Percentiles rank a stretch among this genome's conserved stretches.
phyloP scores from a whole-genome alignment of 768 basidiomycete genomes.

The Rhizopogon roseolus region DNA sequence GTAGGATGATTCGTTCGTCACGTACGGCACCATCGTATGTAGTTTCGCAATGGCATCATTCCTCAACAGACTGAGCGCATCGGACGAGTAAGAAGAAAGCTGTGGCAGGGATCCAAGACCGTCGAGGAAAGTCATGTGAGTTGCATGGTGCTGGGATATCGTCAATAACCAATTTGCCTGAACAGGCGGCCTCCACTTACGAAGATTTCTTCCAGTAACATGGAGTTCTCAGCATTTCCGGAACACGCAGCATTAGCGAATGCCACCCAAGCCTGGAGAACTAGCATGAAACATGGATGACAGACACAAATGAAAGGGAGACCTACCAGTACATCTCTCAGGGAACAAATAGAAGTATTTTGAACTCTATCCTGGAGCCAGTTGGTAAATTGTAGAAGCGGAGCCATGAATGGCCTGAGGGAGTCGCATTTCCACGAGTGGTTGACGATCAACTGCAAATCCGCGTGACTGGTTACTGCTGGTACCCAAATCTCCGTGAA shows the following conservation, averaged over 20 bases:
- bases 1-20: conserved; percentile 16
- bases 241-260: conserved; percentile 68
- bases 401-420: conserved; percentile 51
- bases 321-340: conserved; percentile 86
- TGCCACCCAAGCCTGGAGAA: conserved; percentile 78
- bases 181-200: conserved; percentile 38
- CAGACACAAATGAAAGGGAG: neutral
- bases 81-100: conserved; percentile 55
- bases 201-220: conserved; percentile 48
- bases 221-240: conserved; percentile 26
- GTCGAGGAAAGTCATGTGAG: conserved; percentile 89
- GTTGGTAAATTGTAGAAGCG: conserved; percentile 70
- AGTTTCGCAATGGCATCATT: conserved; percentile 52
- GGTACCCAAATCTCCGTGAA: conserved; percentile 99
- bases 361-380: conserved; percentile 69
- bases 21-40: conserved; percentile 48
- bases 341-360: conserved; percentile 61
- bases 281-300: neutral
- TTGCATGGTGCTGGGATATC: conserved; percentile 74
- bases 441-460: conserved; percentile 74
- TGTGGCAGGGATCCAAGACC: conserved; percentile 80
- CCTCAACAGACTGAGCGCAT: conserved; percentile 58
- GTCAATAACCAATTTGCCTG: conserved; percentile 8
- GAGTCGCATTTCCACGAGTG: conserved; percentile 58
- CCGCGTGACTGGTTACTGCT: conserved; percentile 62